These are phyloP conservation scores for Drosera capensis DNA, from an alignment of 148 eudicot species.

Conservation along the genomic window DNA sequence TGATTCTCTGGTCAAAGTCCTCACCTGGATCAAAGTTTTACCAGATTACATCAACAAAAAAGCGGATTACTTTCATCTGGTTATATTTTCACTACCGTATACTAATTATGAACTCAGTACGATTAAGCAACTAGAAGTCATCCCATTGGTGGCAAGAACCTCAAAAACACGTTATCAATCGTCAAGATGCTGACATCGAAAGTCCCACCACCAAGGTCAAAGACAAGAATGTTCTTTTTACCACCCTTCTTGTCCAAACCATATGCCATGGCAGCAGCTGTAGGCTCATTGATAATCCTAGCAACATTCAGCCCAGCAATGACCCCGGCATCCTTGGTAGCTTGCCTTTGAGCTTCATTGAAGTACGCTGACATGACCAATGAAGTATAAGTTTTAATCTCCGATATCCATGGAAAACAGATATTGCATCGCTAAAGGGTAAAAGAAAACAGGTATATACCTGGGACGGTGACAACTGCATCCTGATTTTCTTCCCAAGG, in stretches of 20 bases:
- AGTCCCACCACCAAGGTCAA: constrained; percentile 7
- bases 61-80: too few relatives aligned
- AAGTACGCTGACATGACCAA: neutral
- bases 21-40: constrained; percentile 1
- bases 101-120: too few relatives aligned
- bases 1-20: constrained; percentile 4
- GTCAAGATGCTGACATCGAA: constrained; percentile 3
- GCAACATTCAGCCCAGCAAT: constrained; percentile 6
- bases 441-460: constrained; percentile 1
- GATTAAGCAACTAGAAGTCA: too few relatives aligned
- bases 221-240: constrained; percentile 7
- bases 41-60: too few relatives aligned
- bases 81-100: neutral
- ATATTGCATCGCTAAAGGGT: too few relatives aligned
- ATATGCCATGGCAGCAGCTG: constrained; percentile 5
- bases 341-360: constrained; percentile 8
- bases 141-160: constrained; percentile 1
- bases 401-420: neutral
- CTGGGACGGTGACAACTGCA: constrained; percentile 23
- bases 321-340: constrained; percentile 6
- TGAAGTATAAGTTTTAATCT: too few relatives aligned
- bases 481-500: constrained; percentile 25
- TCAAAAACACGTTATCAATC: neutral
- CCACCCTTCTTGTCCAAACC: constrained; percentile 7
- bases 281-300: constrained; percentile 4